Evolutionary conservation across 73 alveolate genomes (phyloP), one percentile per base, ranked within the genome.

Genomic region (Symbiodinium pilosum): DNA sequence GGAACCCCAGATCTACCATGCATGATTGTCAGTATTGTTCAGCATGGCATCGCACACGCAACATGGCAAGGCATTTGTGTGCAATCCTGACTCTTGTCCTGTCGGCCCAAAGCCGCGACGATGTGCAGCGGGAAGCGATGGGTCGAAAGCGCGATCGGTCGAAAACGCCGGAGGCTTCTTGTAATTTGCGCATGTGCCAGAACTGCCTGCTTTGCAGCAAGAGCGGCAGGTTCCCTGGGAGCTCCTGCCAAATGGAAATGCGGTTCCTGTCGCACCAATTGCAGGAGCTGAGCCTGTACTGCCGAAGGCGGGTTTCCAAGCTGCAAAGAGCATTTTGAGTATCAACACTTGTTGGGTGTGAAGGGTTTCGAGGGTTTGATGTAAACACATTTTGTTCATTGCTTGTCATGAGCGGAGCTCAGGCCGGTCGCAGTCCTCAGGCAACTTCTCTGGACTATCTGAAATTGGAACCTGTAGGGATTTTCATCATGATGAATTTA

Each of bases 171-270:
- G 95, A 88, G 95, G 95, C 51, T 41, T 47, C 26, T 4, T 18
- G n/a, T 44, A 30, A 12, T 2, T 1, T 38, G 77, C 14, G 59
- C 59, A 47, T 71, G 84, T 8, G 59, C 4, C 54, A 18, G 30
- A 43, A 7, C 1, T 21, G 44, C 92, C 40, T 7, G 26, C 14
- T 21, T n/a, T n/a, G n/a, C n/a, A n/a, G n/a, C n/a, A n/a, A n/a
- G n/a, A n/a, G n/a, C n/a, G n/a, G 16, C 85, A 88, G 95, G 95
- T 88, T 69, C 87, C 95, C 32, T 88, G 95, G 95, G 95, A 88
- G 87, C 71, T 88, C 75, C 86, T 88, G n/a, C 95, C 95, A 40
- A 88, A 43, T 28, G 87, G 87, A 54, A 39, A 87, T 71, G 40
- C 86, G 59, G 43, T 87, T 39, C 85, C 85, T 16, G 42, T 42